A percentile compares a stretch with the other conserved stretches of the same genome.
Evolutionary conservation across 768 basidiomycete genomes (phyloP).

Genomic region (Pleurotus tuoliensis): DNA sequence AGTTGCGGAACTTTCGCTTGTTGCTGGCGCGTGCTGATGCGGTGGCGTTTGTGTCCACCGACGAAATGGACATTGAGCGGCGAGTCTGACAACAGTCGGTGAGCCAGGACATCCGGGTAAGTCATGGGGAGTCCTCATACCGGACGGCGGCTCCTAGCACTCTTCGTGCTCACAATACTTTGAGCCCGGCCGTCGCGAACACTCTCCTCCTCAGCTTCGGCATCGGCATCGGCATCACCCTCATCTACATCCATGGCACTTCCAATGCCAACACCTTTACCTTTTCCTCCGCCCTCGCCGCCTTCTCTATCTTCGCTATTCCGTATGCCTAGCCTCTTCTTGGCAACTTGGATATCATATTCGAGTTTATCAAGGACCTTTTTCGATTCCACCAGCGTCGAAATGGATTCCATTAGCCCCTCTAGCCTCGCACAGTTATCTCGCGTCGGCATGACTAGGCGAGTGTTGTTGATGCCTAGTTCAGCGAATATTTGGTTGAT

Average conservation of each 20-base stretch:
- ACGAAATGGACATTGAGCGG: slow-evolving; percentile 72
- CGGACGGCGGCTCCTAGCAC: slow-evolving; percentile 56
- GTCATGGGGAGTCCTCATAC: slow-evolving; percentile 30
- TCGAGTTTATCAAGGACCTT: slow-evolving; percentile 82
- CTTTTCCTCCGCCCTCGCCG: slow-evolving; percentile 21
- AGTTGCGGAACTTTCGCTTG: slow-evolving; percentile 39
- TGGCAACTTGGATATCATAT: slow-evolving; percentile 74
- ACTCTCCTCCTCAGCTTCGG: slow-evolving; percentile 33
- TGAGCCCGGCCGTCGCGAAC: slow-evolving; percentile 56
- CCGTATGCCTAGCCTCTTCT: slow-evolving; percentile 53
- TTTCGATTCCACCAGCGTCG: slow-evolving; percentile 83
- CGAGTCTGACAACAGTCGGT: slow-evolving; percentile 32
- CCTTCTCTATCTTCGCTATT: slow-evolving; percentile 36
- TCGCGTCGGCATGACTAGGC: slow-evolving; percentile 92
- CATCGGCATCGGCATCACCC: slow-evolving; percentile 32
- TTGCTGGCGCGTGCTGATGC: slow-evolving; percentile 44
- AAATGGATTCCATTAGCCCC: slow-evolving; percentile 65
- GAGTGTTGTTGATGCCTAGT: slow-evolving; percentile 64
- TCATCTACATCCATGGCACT: slow-evolving; percentile 29
- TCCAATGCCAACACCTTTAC: slow-evolving; percentile 24
- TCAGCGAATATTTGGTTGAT: slow-evolving; percentile 75
- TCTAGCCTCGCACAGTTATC: slow-evolving; percentile 77
- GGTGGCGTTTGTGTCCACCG: slow-evolving; percentile 64
- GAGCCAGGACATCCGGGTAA: background rate
- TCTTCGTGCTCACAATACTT: slow-evolving; percentile 59